These are phyloP conservation scores for Colletotrichum graminicola DNA, from an alignment of 2,329 filamentous ascomycete genomes.

Conservation along the genomic window DNA sequence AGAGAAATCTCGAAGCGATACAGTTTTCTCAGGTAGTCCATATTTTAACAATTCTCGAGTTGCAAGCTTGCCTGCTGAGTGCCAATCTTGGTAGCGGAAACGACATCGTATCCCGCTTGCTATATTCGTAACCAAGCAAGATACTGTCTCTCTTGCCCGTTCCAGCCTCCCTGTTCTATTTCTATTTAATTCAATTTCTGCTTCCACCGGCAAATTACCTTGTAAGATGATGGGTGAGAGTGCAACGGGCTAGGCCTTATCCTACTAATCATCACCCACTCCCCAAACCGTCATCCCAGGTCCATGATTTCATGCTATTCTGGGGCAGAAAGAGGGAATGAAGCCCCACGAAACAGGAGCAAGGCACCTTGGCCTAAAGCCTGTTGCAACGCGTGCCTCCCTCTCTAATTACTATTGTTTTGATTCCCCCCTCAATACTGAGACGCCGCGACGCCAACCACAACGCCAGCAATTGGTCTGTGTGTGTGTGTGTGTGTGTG, in stretches of 20 bases:
- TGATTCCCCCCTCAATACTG: not conserved
- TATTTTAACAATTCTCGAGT: not conserved
- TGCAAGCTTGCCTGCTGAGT: not conserved
- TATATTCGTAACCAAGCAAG: not conserved
- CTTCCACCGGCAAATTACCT: not conserved
- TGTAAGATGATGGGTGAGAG: not conserved
- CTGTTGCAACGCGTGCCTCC: not conserved
- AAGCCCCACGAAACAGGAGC: not conserved
- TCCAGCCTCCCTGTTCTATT: not conserved
- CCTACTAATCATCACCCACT: not conserved
- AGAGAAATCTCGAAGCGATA: not conserved
- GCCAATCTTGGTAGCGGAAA: not conserved
- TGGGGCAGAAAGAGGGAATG: not conserved
- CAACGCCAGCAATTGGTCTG: slow-evolving; percentile 10
- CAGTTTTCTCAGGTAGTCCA: not conserved
- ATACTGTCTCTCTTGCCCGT: not conserved
- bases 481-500: not conserved
- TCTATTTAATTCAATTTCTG: not conserved
- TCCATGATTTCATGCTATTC: not conserved
- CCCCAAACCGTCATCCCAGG: not conserved
- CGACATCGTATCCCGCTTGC: not conserved
- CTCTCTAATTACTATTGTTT: not conserved
- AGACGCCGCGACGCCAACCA: not conserved
- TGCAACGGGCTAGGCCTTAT: slow-evolving; percentile 19
- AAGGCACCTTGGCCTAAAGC: not conserved